Percentiles rank a stretch among this genome's conserved stretches.
phyloP scores from a whole-genome alignment of 2,329 filamentous ascomycete species.

The Colletotrichum liaoningense region DNA sequence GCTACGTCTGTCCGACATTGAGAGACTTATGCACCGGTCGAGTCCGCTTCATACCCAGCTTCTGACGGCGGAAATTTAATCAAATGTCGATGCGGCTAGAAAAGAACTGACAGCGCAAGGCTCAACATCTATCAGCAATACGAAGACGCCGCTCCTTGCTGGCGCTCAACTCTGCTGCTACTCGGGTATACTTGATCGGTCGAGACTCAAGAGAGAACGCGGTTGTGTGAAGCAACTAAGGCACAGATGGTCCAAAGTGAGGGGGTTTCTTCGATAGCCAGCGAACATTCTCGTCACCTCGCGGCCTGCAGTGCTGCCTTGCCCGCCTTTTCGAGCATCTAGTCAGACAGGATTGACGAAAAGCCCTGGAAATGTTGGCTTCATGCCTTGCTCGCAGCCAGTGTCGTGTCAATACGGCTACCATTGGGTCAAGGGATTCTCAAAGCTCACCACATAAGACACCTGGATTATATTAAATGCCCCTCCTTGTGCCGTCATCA shows the following conservation, averaged over 20 bases:
- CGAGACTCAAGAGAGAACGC: background rate
- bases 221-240: background rate
- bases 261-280: background rate
- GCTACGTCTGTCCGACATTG: constrained; percentile 12
- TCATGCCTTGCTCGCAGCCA: constrained; percentile 1
- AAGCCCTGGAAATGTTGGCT: constrained; percentile 1
- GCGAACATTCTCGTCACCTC: constrained; percentile 15
- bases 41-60: background rate
- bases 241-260: background rate
- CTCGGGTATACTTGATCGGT: background rate
- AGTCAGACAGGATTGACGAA: constrained; percentile 7
- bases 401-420: background rate
- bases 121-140: background rate
- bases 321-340: background rate
- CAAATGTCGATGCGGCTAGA: constrained; percentile 9
- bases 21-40: background rate
- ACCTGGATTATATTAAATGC: constrained; percentile 10
- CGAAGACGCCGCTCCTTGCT: constrained; percentile 2
- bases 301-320: constrained; percentile 28
- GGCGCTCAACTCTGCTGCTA: background rate
- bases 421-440: constrained; percentile 2
- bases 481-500: constrained; percentile 7
- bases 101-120: background rate
- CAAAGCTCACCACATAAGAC: constrained; percentile 7
- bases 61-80: background rate